A percentile compares a stretch with the other conserved stretches of the same genome.
Evolutionary conservation across 2,329 filamentous ascomycete genomes (phyloP).

Genomic region (Fusarium coicis): DNA sequence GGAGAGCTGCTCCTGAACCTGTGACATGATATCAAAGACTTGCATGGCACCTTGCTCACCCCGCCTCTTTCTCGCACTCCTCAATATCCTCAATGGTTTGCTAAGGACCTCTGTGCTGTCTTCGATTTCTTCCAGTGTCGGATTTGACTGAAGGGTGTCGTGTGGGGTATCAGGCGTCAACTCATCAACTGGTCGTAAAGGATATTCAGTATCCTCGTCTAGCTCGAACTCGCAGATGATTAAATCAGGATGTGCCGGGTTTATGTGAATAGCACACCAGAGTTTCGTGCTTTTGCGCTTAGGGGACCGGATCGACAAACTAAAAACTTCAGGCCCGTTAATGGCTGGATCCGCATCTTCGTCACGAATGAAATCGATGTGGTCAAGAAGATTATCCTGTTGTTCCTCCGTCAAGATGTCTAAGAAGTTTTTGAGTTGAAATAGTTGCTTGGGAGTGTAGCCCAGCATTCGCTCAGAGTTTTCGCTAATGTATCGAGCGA

Average conservation of each 20-base stretch:
- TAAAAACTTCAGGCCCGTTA: slow-evolving; percentile 89
- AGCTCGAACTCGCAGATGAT: slow-evolving; percentile 91
- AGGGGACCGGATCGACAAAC: slow-evolving; percentile 74
- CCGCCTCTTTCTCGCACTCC: slow-evolving; percentile 78
- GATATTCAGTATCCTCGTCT: slow-evolving; percentile 78
- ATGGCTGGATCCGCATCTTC: slow-evolving; percentile 79
- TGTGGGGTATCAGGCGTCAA: slow-evolving; percentile 71
- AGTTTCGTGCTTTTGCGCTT: slow-evolving; percentile 71
- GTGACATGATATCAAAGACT: slow-evolving; percentile 90
- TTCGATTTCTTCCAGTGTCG: slow-evolving; percentile 77
- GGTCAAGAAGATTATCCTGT: slow-evolving; percentile 83
- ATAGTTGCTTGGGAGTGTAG: slow-evolving; percentile 80
- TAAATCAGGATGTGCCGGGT: slow-evolving; percentile 72
- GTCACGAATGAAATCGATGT: slow-evolving; percentile 87
- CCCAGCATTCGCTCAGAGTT: slow-evolving; percentile 82
- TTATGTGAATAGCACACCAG: slow-evolving; percentile 89
- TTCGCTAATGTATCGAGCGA: slow-evolving; percentile 81
- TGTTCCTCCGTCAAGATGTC: slow-evolving; percentile 87
- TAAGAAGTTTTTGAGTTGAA: slow-evolving; percentile 79
- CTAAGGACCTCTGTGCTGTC: slow-evolving; percentile 81
- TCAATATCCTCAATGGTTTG: slow-evolving; percentile 79
- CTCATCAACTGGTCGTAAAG: slow-evolving; percentile 72
- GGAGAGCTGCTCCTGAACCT: slow-evolving; percentile 88
- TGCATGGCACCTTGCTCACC: slow-evolving; percentile 88
- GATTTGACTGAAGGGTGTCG: slow-evolving; percentile 78